phyloP scores from a whole-genome alignment of 306 rosid genomes.

The Corylus americana region DNA sequence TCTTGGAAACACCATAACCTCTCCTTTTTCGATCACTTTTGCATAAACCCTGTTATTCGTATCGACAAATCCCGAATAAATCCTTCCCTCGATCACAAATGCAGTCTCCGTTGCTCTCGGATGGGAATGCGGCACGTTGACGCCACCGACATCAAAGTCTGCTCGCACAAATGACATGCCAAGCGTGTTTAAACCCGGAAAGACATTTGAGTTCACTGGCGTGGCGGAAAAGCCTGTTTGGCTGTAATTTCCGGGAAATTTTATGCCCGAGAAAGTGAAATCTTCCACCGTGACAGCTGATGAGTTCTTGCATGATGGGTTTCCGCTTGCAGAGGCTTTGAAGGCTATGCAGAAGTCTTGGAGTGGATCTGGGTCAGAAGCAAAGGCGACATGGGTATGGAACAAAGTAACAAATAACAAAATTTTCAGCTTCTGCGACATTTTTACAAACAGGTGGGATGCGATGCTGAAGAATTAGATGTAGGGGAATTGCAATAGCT shows the following conservation, averaged over 20 bases:
- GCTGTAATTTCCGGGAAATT: conserved; percentile 57
- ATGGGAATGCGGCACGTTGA: conserved; percentile 80
- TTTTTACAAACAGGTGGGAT: neutral
- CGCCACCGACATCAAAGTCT: conserved; percentile 78
- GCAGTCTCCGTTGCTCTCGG: conserved; percentile 91
- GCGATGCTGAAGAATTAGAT: neutral
- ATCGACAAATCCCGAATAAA: conserved; percentile 85
- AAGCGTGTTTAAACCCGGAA: conserved; percentile 90
- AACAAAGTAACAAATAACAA: conserved; percentile 34
- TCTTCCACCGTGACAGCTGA: conserved; percentile 67
- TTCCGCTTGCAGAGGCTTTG: conserved; percentile 23
- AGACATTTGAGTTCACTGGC: conserved; percentile 66
- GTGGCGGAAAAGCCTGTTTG: conserved; percentile 57
- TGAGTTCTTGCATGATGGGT: conserved; percentile 66
- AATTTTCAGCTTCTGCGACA: conserved; percentile 27
- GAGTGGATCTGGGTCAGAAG: conserved; percentile 91
- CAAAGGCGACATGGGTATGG: conserved; percentile 35
- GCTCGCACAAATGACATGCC: conserved; percentile 84
- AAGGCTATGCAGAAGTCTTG: conserved; percentile 73
- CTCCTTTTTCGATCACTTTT: conserved; percentile 78
- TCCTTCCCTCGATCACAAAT: conserved; percentile 69
- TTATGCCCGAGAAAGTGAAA: conserved; percentile 72
- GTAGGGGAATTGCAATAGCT: neutral
- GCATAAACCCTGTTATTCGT: conserved; percentile 68
- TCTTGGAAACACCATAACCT: conserved; percentile 90